Percentiles rank a stretch among this genome's conserved stretches.
phyloP scores from a whole-genome alignment of 2,329 filamentous ascomycete species.

The Aspergillus clavatus region DNA sequence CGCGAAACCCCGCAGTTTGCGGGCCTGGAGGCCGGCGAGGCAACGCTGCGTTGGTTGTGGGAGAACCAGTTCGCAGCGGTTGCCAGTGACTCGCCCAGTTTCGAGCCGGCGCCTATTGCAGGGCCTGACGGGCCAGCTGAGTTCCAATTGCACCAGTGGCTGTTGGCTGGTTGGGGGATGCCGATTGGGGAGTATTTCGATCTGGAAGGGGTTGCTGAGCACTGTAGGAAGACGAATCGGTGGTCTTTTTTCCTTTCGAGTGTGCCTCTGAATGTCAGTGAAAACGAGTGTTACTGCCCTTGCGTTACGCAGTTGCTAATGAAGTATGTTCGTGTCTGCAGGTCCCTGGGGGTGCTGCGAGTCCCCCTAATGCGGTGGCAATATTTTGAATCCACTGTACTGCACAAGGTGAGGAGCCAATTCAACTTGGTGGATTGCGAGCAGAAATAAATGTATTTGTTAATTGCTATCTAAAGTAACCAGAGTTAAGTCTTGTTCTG shows the following conservation, averaged over 20 bases:
- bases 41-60: slow-evolving; percentile 55
- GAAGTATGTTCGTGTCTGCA: slow-evolving; percentile 3
- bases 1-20: slow-evolving; percentile 23
- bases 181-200: slow-evolving; percentile 45
- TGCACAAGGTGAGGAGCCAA: no score
- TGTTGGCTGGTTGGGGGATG: slow-evolving; percentile 47
- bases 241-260: slow-evolving; percentile 49
- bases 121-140: slow-evolving; percentile 34
- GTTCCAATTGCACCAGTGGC: slow-evolving; percentile 27
- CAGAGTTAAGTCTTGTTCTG: no score
- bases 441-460: no score
- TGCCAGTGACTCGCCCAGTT: slow-evolving; percentile 52
- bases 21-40: slow-evolving; percentile 48
- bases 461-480: no score
- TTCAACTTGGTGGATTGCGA: no score
- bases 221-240: slow-evolving; percentile 34
- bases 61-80: slow-evolving; percentile 53
- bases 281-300: no score
- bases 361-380: slow-evolving; percentile 44
- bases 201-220: slow-evolving; percentile 37
- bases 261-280: slow-evolving; percentile 42
- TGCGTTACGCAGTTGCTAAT: not conserved
- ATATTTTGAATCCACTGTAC: no score
- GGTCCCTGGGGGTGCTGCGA: slow-evolving; percentile 45
- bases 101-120: slow-evolving; percentile 40